These are phyloP conservation scores for Ascomycota sp. DNA, from an alignment of 2,329 filamentous ascomycete species.

Conservation along the genomic window DNA sequence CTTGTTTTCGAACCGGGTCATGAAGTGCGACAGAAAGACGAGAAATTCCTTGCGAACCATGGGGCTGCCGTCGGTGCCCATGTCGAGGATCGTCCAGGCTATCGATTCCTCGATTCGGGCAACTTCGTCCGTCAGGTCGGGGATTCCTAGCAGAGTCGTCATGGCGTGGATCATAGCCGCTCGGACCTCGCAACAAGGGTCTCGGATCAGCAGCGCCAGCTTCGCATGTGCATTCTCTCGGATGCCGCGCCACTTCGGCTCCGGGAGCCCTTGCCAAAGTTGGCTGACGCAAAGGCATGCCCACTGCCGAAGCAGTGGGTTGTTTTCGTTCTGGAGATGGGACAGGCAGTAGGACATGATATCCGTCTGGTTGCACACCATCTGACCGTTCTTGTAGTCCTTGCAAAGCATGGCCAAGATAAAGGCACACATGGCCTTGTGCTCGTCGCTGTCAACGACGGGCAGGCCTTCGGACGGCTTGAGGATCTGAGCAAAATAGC, in stretches of 20 bases:
- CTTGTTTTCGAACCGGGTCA: conserved; percentile 74
- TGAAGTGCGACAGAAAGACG: conserved; percentile 81
- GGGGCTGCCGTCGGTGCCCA: conserved; percentile 83
- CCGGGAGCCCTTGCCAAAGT: conserved; percentile 72
- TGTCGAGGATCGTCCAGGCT: conserved; percentile 68
- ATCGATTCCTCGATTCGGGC: conserved; percentile 78
- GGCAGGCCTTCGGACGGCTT: conserved; percentile 66
- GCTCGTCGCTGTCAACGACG: conserved; percentile 72
- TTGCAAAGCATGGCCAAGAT: conserved; percentile 95
- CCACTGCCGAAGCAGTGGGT: conserved; percentile 80
- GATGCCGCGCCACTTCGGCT: conserved; percentile 93
- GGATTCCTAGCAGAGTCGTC: conserved; percentile 83
- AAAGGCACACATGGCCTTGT: conserved; percentile 97
- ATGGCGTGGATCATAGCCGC: conserved; percentile 84
- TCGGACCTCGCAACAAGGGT: conserved; percentile 77
- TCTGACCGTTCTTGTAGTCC: conserved; percentile 74
- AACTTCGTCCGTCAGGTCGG: conserved; percentile 75
- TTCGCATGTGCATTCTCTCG: conserved; percentile 64
- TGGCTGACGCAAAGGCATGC: conserved; percentile 88
- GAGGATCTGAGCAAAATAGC: conserved; percentile 85
- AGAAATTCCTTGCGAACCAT: conserved; percentile 84
- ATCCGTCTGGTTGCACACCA: conserved; percentile 73
- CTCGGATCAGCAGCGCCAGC: conserved; percentile 58
- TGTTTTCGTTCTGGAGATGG: conserved; percentile 68
- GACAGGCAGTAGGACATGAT: conserved; percentile 72